Evolutionary conservation across 2,329 filamentous ascomycete species (phyloP), one percentile per base, ranked within the genome.

Genomic region (Verticillium alfalfae): DNA sequence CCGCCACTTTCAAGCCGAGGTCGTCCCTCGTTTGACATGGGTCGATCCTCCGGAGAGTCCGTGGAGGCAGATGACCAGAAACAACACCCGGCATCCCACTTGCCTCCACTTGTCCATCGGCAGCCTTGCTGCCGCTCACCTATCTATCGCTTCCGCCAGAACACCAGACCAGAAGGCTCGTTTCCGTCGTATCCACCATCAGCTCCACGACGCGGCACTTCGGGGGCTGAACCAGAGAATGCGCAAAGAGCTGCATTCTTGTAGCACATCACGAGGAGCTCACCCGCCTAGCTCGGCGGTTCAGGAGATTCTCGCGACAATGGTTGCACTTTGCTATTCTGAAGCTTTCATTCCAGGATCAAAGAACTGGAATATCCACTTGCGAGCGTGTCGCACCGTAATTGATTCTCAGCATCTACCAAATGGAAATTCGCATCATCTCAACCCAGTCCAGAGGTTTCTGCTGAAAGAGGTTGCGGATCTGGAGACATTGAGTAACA

Each of bases 1-100:
- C 3, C 45, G 64, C 15, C 66, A 68, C 45, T 68, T 68, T 22
- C 62, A 60, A 38, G 60, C 63, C 26, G 62, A 63, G 26, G 66
- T 66, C 49, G 61, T 65, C 15, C 64, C 66, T 15, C 63, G 65
- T 6, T 41, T 68, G 39, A 67, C 66, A 16, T 68, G 66, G 66
- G 63, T 68, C 36, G 66, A 68, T 18, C 64, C 62, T 38, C 66
- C 66, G 13, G 58, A 61, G 18, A 64, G 64, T 37, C 66, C 65
- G 4, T 65, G 66, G 66, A 62, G 66, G 38, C 54, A 62, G 12
- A 64, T 60, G 10, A 61, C 65, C 49, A 58, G 54, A 8, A 59
- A 56, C 18, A 59, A 63, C 16, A 61, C 66, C 1, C 61, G 63
- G 6, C 45, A 62, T 13, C 67, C 66, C 13, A 41, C 66, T 2